A percentile compares a stretch with the other conserved stretches of the same genome.
Conservation (phyloP, 495 filamentous ascomycete genomes). For the Penicillium coffeae region DNA sequence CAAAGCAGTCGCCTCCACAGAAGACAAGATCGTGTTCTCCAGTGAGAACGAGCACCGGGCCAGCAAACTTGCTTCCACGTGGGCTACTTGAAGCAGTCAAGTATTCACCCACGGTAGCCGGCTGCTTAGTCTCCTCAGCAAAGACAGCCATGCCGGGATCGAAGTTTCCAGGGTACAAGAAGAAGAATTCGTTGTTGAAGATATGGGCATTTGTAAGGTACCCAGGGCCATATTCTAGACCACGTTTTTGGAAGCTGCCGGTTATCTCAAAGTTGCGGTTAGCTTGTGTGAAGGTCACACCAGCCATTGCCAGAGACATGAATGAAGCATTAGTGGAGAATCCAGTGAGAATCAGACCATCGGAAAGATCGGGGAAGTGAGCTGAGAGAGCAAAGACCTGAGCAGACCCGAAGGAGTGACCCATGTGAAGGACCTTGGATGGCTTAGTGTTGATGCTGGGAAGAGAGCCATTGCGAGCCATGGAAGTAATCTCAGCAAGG, state of each 20-base stretch:
- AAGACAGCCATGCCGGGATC: conserved; percentile 40
- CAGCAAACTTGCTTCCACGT: conserved; percentile 30
- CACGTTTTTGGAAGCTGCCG: conserved; percentile 20
- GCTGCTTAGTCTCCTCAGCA: conserved; percentile 45
- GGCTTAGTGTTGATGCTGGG: conserved; percentile 22
- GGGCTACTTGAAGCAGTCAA: conserved; percentile 35
- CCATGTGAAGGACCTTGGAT: conserved; percentile 53
- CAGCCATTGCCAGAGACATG: conserved; percentile 32
- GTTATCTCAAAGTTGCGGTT: conserved; percentile 37
- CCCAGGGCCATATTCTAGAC: conserved; percentile 31
- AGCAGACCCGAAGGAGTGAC: conserved; percentile 45
- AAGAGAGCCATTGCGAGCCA: conserved; percentile 38
- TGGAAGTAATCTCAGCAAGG: conserved; percentile 43
- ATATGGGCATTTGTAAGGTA: conserved; percentile 45
- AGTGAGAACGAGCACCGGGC: conserved; percentile 47
- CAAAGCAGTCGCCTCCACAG: conserved; percentile 50
- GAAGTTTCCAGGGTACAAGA: conserved; percentile 45
- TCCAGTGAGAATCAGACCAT: too few species aligned
- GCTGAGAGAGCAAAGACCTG: conserved; percentile 41
- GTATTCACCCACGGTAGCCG: conserved; percentile 47
- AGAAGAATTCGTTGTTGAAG: conserved; percentile 35
- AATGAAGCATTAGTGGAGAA: conserved; percentile 42
- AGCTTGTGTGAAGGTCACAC: conserved; percentile 46
- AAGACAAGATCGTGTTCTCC: conserved; percentile 46
- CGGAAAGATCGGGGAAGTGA: conserved; percentile 47